Conservation (phyloP, 2,329 filamentous ascomycete genomes). For the Coleophoma cylindrospora region DNA sequence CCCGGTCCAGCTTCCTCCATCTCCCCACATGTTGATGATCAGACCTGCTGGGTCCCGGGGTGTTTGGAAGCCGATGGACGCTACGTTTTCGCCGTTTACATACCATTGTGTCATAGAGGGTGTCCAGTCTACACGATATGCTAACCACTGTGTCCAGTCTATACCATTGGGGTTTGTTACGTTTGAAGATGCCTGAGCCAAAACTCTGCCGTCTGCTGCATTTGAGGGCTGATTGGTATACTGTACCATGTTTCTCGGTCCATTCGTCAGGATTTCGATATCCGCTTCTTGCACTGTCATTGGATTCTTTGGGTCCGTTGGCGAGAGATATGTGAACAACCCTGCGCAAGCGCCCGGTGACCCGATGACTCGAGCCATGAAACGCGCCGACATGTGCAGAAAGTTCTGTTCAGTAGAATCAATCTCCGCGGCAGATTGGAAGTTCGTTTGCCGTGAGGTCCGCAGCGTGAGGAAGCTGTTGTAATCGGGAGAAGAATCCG, state of each 20-base stretch:
- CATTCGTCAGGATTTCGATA: conserved; percentile 25
- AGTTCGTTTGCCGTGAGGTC: conserved; percentile 17
- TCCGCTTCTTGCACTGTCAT: conserved; percentile 23
- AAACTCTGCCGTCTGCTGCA: conserved; percentile 12
- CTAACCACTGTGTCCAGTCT: conserved; percentile 24
- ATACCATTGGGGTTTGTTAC: conserved; percentile 8
- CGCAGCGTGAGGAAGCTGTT: conserved; percentile 24
- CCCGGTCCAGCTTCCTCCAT: conserved; percentile 24
- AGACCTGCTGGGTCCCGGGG: conserved; percentile 18
- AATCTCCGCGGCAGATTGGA: conserved; percentile 24
- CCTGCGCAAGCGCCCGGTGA: conserved; percentile 24
- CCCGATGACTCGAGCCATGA: conserved; percentile 21
- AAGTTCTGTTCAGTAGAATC: conserved; percentile 20
- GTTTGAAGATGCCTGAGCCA: conserved; percentile 18
- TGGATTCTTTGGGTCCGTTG: neutral
- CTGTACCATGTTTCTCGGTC: conserved; percentile 19
- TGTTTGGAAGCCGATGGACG: conserved; percentile 20
- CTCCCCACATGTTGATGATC: conserved; percentile 26
- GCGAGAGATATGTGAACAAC: conserved; percentile 22
- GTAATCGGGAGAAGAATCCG: conserved; percentile 13
- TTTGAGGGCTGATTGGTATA: conserved; percentile 25
- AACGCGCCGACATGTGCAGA: conserved; percentile 21
- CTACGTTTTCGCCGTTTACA: conserved; percentile 20
- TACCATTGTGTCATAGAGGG: conserved; percentile 22
- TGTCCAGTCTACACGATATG: conserved; percentile 26